These are phyloP conservation scores for Syzygium oleosum DNA, from an alignment of 345 rosid genomes.

Conservation along the genomic window DNA sequence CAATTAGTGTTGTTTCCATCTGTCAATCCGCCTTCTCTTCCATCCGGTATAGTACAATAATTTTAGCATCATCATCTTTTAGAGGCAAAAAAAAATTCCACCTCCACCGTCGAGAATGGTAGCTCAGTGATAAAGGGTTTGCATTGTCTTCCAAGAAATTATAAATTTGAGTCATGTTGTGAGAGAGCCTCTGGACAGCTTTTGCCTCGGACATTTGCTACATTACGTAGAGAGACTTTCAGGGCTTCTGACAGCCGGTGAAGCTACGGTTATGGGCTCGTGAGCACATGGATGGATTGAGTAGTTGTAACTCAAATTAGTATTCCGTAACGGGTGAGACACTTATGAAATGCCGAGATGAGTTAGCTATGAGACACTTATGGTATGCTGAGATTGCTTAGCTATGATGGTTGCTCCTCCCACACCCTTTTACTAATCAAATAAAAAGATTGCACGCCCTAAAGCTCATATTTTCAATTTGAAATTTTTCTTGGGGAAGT, in stretches of 20 bases:
- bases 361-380: background rate
- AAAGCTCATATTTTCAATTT: background rate
- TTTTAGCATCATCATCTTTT: background rate
- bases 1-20: too few species aligned
- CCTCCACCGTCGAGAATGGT: background rate
- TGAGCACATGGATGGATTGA: accelerated
- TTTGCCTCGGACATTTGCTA: background rate
- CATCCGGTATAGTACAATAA: background rate
- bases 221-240: background rate
- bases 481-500: background rate
- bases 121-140: background rate
- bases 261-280: background rate
- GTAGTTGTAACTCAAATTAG: background rate
- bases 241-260: background rate
- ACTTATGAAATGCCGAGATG: background rate
- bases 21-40: background rate
- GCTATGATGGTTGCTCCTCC: background rate
- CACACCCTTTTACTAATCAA: background rate
- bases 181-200: background rate
- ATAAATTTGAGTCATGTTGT: background rate
- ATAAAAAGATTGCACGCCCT: background rate
- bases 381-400: background rate
- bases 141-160: background rate
- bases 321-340: background rate
- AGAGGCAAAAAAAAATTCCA: background rate